Conservation (phyloP, 306 rosid genomes). For the Hippophae rhamnoides region DNA sequence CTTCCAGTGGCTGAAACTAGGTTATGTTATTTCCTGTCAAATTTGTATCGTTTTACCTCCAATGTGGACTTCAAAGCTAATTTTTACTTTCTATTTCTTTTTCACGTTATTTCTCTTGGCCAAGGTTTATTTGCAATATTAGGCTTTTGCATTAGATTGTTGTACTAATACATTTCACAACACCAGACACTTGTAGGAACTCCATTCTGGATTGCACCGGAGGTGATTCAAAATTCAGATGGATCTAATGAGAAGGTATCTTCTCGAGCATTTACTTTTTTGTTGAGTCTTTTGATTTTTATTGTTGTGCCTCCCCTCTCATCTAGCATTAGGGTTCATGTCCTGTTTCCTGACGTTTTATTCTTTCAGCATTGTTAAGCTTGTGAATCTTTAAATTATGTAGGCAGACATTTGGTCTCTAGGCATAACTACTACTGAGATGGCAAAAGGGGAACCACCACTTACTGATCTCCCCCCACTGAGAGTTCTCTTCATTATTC, state of each 20-base stretch:
- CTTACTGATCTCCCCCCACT: slow-evolving; percentile 99
- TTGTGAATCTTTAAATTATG: slow-evolving; percentile 23
- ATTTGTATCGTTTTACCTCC: neutral
- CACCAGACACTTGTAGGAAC: slow-evolving; percentile 99
- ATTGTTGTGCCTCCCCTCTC: slow-evolving; percentile 10
- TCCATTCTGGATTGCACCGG: slow-evolving; percentile 99
- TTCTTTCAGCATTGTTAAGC: slow-evolving; percentile 17
- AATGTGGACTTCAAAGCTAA: neutral
- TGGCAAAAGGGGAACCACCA: slow-evolving; percentile 99
- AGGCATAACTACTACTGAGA: slow-evolving; percentile 95
- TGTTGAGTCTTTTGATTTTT: neutral
- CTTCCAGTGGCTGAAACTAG: neutral
- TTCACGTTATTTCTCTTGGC: neutral
- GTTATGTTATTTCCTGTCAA: neutral
- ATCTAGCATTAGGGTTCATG: neutral
- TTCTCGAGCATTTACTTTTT: neutral
- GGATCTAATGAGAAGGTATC: slow-evolving; percentile 97
- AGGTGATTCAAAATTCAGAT: slow-evolving; percentile 93
- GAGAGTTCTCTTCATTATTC: slow-evolving; percentile 97
- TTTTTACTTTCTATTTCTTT: neutral
- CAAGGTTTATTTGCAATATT: neutral
- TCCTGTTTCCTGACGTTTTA: slow-evolving; percentile 4
- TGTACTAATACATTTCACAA: slow-evolving; percentile 46
- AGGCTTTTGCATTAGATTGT: slow-evolving; percentile 5
- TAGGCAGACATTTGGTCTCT: slow-evolving; percentile 99